Evolutionary conservation across 805 yeast genomes (phyloP).

Genomic region (Saturnispora gosingensis): DNA sequence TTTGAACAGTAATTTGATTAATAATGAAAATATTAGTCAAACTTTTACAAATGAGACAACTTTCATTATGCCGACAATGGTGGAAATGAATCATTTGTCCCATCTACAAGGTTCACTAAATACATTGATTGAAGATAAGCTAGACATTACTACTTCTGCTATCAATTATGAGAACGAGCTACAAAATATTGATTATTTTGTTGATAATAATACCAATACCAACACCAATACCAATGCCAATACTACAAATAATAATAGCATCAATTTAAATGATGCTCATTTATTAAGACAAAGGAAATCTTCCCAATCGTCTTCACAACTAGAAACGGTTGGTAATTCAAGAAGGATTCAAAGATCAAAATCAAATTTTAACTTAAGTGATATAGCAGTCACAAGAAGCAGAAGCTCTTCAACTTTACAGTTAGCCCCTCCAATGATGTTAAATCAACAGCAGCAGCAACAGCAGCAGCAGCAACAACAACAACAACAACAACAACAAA

Average conservation of each 20-base stretch:
- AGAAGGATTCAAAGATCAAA: constrained; percentile 32
- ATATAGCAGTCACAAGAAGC: constrained; percentile 32
- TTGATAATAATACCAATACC: background rate
- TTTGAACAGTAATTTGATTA: background rate
- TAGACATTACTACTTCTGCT: constrained; percentile 4
- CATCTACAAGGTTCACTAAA: constrained; percentile 8
- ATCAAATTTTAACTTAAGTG: constrained; percentile 46
- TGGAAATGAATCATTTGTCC: background rate
- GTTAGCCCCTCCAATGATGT: background rate
- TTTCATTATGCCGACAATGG: constrained; percentile 1
- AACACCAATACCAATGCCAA: background rate
- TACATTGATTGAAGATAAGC: constrained; percentile 7
- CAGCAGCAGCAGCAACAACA: background rate
- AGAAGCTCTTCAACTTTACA: constrained; percentile 4
- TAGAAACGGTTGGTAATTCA: constrained; percentile 7
- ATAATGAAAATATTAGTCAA: background rate
- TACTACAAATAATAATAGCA: background rate
- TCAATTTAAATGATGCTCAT: background rate
- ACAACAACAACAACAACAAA: background rate
- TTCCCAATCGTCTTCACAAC: constrained; percentile 4
- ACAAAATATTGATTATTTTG: constrained; percentile 3
- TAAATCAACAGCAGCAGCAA: background rate
- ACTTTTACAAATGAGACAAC: background rate
- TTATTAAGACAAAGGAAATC: background rate
- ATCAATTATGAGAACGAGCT: background rate